These are phyloP conservation scores for Cercospora sojina DNA, from an alignment of 2,329 filamentous ascomycete species.

Conservation along the genomic window DNA sequence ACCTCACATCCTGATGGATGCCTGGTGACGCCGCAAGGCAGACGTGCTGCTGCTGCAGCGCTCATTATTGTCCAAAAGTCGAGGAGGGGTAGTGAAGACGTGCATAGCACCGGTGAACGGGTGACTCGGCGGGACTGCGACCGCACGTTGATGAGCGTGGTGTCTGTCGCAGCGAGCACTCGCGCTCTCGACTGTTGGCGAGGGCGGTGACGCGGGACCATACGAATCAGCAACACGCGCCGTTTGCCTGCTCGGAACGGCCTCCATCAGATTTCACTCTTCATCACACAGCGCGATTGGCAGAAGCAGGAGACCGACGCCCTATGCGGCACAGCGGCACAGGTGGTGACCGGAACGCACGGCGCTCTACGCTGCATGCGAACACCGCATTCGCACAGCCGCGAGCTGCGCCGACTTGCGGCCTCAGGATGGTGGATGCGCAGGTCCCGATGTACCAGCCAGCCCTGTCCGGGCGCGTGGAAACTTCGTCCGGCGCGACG, in stretches of 20 bases:
- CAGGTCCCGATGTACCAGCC: not conserved
- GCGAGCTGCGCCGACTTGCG: conserved; percentile 8
- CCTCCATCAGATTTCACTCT: not conserved
- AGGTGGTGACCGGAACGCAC: conserved; percentile 1
- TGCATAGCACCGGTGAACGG: not conserved
- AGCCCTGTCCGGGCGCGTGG: conserved; percentile 3
- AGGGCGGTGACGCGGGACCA: not conserved
- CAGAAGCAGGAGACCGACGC: not conserved
- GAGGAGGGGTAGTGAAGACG: not conserved
- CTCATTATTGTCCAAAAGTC: not conserved
- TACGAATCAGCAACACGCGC: not conserved
- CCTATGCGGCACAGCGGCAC: not conserved
- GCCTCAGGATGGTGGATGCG: conserved; percentile 8
- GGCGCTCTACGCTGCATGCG: not conserved
- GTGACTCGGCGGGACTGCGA: not conserved
- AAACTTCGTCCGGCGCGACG: not conserved
- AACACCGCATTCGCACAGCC: conserved; percentile 10
- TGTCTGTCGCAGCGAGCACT: not conserved
- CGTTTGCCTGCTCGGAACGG: not conserved
- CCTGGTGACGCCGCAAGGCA: conserved; percentile 1
- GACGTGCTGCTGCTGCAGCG: not conserved
- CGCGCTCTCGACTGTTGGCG: not conserved
- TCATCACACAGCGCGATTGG: not conserved
- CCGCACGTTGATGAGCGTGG: not conserved
- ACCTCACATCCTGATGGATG: not conserved